A percentile compares a stretch with the other conserved stretches of the same genome.
Conservation (phyloP, 805 yeast genomes). For the Candida piceae region DNA sequence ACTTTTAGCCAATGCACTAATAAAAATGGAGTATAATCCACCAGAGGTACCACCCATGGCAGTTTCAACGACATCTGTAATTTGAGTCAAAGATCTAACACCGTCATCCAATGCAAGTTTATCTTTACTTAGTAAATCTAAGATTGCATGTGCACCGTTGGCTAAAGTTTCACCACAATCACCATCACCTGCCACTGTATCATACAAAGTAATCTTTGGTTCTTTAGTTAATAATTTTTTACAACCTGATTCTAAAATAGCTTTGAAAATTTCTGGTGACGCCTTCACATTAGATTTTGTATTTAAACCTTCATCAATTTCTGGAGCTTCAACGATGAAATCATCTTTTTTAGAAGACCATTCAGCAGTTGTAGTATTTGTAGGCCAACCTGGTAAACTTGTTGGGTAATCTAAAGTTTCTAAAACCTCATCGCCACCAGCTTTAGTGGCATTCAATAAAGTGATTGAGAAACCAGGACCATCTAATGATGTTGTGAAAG, state of each 20-base stretch:
- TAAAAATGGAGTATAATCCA: conserved; percentile 80
- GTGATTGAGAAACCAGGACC: conserved; percentile 92
- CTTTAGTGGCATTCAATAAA: conserved; percentile 60
- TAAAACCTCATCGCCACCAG: conserved; percentile 42
- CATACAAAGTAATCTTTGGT: conserved; percentile 79
- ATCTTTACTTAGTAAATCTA: conserved; percentile 42
- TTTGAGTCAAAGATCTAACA: conserved; percentile 55
- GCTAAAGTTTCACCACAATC: conserved; percentile 93
- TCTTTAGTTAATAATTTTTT: conserved; percentile 56
- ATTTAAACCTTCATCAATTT: conserved; percentile 28
- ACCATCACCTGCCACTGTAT: conserved; percentile 92
- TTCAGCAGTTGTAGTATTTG: conserved; percentile 28
- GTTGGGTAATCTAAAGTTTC: conserved; percentile 66
- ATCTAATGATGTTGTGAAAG: conserved; percentile 83
- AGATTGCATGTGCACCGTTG: conserved; percentile 72
- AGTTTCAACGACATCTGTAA: conserved; percentile 76
- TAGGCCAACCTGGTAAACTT: conserved; percentile 80
- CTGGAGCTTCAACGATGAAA: conserved; percentile 27
- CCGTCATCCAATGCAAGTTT: conserved; percentile 41
- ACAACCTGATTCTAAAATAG: conserved; percentile 45
- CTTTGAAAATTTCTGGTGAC: conserved; percentile 25
- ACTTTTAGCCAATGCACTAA: conserved; percentile 65
- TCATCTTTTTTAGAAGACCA: conserved; percentile 19
- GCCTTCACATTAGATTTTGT: conserved; percentile 24
- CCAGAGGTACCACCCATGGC: conserved; percentile 99